Conservation (phyloP, 1,284 basidiomycete species). For the Neonothopanus nambi region DNA sequence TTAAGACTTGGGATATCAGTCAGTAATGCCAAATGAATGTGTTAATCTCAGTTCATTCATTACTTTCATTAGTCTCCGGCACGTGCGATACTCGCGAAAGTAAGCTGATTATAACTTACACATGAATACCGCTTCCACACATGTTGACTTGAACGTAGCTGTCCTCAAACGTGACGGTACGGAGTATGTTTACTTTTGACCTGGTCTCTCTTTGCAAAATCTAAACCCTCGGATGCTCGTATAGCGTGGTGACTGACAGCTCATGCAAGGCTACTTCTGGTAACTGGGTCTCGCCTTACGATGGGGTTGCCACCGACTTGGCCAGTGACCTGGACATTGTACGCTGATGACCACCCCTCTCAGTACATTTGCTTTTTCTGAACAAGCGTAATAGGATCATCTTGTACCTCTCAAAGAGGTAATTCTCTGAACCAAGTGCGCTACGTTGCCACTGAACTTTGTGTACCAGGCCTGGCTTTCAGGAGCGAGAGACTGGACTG, state of each 20-base stretch:
- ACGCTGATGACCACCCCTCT: slow-evolving; percentile 17
- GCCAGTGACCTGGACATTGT: slow-evolving; percentile 55
- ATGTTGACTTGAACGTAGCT: slow-evolving; percentile 24
- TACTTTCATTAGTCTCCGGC: slow-evolving; percentile 41
- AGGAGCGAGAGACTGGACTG: slow-evolving; percentile 51
- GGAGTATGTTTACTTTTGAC: slow-evolving; percentile 16
- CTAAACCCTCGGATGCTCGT: background rate
- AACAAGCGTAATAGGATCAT: slow-evolving; percentile 40
- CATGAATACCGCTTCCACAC: no score
- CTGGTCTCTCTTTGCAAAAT: background rate
- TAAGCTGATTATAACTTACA: no score
- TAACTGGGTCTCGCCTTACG: slow-evolving; percentile 54
- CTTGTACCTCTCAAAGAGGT: slow-evolving; percentile 53
- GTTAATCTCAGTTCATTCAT: background rate
- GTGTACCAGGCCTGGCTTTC: slow-evolving; percentile 47
- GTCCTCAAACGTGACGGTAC: slow-evolving; percentile 56
- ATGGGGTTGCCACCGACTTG: slow-evolving; percentile 41
- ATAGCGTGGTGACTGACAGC: slow-evolving; percentile 39
- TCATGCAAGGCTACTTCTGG: slow-evolving; percentile 47
- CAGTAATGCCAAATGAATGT: background rate
- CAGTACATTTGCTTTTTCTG: background rate
- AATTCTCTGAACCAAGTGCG: background rate
- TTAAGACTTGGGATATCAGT: slow-evolving; percentile 11
- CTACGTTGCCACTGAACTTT: background rate
- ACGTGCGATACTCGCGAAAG: slow-evolving; percentile 50